Base-by-base conservation (phyloP, 1,139 yeast genomes). In the Hansenula sp. region DNA sequence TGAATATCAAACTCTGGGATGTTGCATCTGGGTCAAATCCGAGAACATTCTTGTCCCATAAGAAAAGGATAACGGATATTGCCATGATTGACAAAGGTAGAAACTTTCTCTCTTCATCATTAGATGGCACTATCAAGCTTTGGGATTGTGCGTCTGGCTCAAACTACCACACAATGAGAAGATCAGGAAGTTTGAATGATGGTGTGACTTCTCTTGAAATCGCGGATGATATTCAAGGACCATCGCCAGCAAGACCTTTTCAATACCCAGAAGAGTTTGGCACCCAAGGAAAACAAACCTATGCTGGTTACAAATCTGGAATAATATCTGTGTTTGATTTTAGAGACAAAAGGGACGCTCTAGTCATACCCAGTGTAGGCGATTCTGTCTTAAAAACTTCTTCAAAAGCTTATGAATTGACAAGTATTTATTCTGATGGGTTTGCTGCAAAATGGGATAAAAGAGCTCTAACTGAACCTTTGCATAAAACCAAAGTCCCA, bases 61-160 rank as follows among this genome's bases (percentile, higher is more conserved):
- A 55, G 16, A 55, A 57, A 1, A 62, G 71, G 3, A 66, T 84
- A 16, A 72, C 76, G 2, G 80, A 69, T 47, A 48, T 77, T 2
- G 70, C 61, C 4, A 53, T 79, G 42, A 63, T 85, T 27, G 89
- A 80, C 0, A 62, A 77, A 17, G 94, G 94, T 2, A 64, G 93
- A 31, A 84, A 85, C 54, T 67, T 86, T 48, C 49, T 83, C 25
- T 72, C 77, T 2, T 67, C 77, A 4, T 71, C 79, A 11, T 44
- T 51, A 6, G 85, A 81, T 55, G 85, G 86, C 0, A 58, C 74
- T 0, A 67, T 81, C 2, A 67, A 65, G 38, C 55, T 86, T 34
- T 85, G 89, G 90, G 93, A 86, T 53, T 76, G 86, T 55, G 83
- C 86, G 0, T 58, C 74, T 2, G 87, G 81, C 0, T 45, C 58